Conservation (phyloP, 2,329 filamentous ascomycete species). For the Venturia effusa region DNA sequence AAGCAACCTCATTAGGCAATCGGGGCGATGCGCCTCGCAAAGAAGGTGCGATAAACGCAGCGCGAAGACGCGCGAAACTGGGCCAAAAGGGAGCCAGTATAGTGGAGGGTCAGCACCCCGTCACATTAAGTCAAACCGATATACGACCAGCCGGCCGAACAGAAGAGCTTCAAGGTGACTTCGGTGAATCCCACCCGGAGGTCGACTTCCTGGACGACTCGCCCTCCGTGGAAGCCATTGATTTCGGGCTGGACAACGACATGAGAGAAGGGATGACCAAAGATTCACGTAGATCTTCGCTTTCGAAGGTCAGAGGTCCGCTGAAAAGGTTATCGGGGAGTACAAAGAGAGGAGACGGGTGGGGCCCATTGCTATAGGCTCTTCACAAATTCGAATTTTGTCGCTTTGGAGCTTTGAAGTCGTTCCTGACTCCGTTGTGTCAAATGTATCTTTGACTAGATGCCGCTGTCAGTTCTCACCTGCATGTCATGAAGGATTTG, state of each 20-base stretch:
- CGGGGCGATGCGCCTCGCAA: background rate
- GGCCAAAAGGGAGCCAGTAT: background rate
- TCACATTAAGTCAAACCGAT: background rate
- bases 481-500: background rate
- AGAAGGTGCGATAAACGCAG: background rate
- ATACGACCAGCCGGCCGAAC: background rate
- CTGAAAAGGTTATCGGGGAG: background rate
- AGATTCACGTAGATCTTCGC: background rate
- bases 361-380: background rate
- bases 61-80: background rate
- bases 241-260: background rate
- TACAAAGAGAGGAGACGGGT: background rate
- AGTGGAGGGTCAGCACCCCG: background rate
- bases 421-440: background rate
- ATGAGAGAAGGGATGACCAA: background rate
- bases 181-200: background rate
- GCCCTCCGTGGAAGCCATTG: background rate
- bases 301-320: background rate
- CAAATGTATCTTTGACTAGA: background rate
- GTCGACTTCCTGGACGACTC: background rate
- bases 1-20: background rate
- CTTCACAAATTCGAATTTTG: background rate
- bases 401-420: background rate
- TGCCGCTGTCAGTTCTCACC: background rate
- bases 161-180: background rate